Base-by-base conservation (phyloP, 1,139 yeast genomes). In the Waltiozyma sp. region DNA sequence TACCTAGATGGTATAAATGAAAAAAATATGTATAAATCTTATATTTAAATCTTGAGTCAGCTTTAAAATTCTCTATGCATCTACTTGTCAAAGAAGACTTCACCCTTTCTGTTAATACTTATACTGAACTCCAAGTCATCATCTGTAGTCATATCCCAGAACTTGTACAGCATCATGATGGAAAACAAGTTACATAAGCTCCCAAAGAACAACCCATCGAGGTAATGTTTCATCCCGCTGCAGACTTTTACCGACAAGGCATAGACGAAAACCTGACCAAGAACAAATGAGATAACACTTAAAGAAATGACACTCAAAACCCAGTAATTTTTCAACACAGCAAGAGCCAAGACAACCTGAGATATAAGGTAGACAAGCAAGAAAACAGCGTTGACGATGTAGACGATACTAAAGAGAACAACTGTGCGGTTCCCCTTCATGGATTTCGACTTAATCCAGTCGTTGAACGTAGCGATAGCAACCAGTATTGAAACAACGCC, bases 121-220 rank as follows among this genome's bases (percentile, higher is more conserved):
- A 87, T 94, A 41, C 91, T 78, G 61, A 91, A 91, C 64, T 91
- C 98, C 56, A 89, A 76, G 61, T 91, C 97, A 57, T 91, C 97
- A 47, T 80, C 77, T n/a, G 97, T 91, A 43, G 91, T 82, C 76
- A 87, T 85, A 57, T 89, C 96, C 96, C 97, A 91, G 54, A 80
- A 86, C 64, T 91, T 89, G 68, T 88, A 89, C 45, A 89, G 70
- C 97, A 91, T 89, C 95, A 91, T 88, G 44, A 83, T 68, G 8
- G 95, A 73, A 56, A 87, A 84, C 41, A 87, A 61, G 59, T 85
- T 86, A 57, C 95, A 77, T 39, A 86, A 56, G 31, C 93, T 73
- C 21, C 89, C 94, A 57, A 89, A 85, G 60, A 89, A 83, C 31
- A 87, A 63, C 1, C 97, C 97, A 56, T 91, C 98, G 24, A 88